These are phyloP conservation scores for Aureobasidium musti DNA, from an alignment of 2,329 filamentous ascomycete genomes.

Conservation along the genomic window DNA sequence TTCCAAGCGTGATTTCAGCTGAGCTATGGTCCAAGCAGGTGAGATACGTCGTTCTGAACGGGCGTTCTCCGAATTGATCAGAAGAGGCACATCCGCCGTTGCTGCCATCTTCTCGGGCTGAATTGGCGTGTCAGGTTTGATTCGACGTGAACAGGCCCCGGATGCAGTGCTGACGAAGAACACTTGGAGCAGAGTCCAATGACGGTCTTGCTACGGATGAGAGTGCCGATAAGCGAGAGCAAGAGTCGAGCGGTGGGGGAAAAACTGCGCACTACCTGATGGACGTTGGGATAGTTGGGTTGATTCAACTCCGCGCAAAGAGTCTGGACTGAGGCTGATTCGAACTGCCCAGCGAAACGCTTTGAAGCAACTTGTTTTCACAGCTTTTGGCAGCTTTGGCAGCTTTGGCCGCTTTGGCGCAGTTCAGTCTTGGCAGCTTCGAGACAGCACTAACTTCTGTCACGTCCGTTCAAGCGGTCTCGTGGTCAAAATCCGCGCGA, in stretches of 20 bases:
- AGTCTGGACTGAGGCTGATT: slow-evolving; percentile 3
- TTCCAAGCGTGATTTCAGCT: slow-evolving; percentile 85
- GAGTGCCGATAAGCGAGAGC: background rate
- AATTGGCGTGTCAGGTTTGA: background rate
- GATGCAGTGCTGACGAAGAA: background rate
- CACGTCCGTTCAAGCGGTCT: background rate
- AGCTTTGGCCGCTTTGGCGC: slow-evolving; percentile 12
- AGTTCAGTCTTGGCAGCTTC: slow-evolving; percentile 17
- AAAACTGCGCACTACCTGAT: background rate
- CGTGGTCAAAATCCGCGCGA: background rate
- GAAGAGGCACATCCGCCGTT: slow-evolving; percentile 73
- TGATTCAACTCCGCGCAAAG: background rate
- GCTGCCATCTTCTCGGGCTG: slow-evolving; percentile 27
- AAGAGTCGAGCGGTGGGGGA: background rate
- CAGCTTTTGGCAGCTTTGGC: background rate
- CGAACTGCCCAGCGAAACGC: background rate
- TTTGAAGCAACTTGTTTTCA: background rate
- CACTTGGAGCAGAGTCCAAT: background rate
- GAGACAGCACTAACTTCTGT: slow-evolving; percentile 6
- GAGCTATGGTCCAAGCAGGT: slow-evolving; percentile 83
- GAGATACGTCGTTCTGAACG: slow-evolving; percentile 88
- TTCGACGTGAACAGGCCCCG: background rate
- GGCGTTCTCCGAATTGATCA: slow-evolving; percentile 73
- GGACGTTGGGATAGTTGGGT: background rate
- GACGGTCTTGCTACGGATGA: background rate